Base-by-base conservation (phyloP, 495 filamentous ascomycete species). In the Patellaria atrata region DNA sequence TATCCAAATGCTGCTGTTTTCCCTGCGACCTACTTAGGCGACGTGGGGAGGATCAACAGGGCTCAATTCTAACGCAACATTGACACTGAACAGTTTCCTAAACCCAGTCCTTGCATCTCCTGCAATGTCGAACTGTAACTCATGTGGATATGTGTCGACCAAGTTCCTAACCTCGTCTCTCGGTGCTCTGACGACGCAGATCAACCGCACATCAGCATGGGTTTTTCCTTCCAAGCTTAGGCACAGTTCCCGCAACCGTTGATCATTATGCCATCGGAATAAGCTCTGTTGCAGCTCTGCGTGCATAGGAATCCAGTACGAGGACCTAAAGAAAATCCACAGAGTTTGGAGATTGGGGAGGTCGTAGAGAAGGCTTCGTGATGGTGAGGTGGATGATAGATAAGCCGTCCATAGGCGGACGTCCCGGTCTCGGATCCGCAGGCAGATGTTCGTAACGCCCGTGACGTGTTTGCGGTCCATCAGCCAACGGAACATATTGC, bases 401-500 rank as follows among this genome's bases (percentile, higher is more conserved):
- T 60, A 60, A 4, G 38, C 31, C 13, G 49, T 58, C 57, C 57
- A 60, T 6, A 60, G 43, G 16, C 47, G 31, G 16, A 56, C 39
- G 39, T 58, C 55, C 19, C 40, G 34, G 22, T 48, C 44, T 12
- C 48, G 45, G 16, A 56, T 44, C 25, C 48, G 50, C 23, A 60
- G 48, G 45, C 32, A 45, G 8, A 56, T 42, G 14, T 39, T 39
- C 9, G 40, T 45, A 22, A 53, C 51, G 21, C 14, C 26, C 14
- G 10, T 17, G 12, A 42, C 43, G 37, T 50, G 47, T 6, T 18
- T 4, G 6, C 31, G 21, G 1, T 46, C 39, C 5, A 52, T 29
- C 12, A 53, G 43, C 38, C 50, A 41, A 17, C 47, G 44, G 35
- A 60, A 58, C 44, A 60, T 55, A 40, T 57, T 60, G 37, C 44